Base-by-base conservation (phyloP, 2,329 filamentous ascomycete species). In the Aschersonia sp. region DNA sequence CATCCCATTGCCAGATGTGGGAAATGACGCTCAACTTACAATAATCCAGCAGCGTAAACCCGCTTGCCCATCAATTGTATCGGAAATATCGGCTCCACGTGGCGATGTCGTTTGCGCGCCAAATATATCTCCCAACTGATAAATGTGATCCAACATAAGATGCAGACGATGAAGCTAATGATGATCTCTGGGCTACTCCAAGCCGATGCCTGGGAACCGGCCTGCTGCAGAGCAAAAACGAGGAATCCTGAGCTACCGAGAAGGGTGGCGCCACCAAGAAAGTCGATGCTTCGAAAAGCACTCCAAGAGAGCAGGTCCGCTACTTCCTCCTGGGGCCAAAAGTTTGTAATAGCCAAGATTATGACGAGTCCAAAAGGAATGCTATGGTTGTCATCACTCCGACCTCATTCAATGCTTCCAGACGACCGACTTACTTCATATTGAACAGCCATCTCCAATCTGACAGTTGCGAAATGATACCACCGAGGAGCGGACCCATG, bases 361-460 rank as follows among this genome's bases (percentile, higher is more conserved):
- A 70, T 66, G 9, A 69, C 54, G 2, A 69, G 55, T 1, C 72
- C 72, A 52, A 71, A 69, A 0, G 74, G 74, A 29, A 76, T 64
- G 52, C 73, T 76, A 48, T 4, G 8, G 9, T 12, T 39, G 35
- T 39, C 8, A 39, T 8, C 35, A 12, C 35, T 22, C 22, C 35
- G 35, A 9, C 12, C 9, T 39, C 35, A 12, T 3, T 39, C 12
- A 12, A 39, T 9, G 9, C 8, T 9, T 9, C 12, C 35, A 12
- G 8, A 2, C 9, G 12, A 39, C 8, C 12, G 7, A 53, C 69
- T 43, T 60, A 79, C 75, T 81, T 81, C 58, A 80, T 72, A 58
- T 75, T 74, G 58, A 81, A 81, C 40, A 81, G 67, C 66, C 75
- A 78, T 46, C 72, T 66, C 78, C 78, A 81, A 42, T 65, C 68